Evolutionary conservation across 2,329 filamentous ascomycete genomes (phyloP).

Genomic region (Stagonosporopsis tanaceti): DNA sequence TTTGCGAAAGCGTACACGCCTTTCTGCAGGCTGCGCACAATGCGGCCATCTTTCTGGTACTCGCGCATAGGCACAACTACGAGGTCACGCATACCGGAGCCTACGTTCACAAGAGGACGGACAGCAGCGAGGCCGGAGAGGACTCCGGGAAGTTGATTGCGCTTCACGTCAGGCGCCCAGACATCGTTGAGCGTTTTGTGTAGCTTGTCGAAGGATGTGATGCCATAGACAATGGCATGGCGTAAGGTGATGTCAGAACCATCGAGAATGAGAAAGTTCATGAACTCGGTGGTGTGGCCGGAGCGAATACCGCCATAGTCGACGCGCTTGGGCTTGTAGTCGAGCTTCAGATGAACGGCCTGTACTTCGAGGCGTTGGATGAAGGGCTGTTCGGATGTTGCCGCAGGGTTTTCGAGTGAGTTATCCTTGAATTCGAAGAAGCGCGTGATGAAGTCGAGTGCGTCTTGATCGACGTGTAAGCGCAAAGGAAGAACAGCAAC

Average conservation of each 20-base stretch:
- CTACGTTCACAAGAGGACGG: conserved; percentile 89
- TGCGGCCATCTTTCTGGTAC: conserved; percentile 91
- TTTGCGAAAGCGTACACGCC: conserved; percentile 89
- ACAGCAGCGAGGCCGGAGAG: conserved; percentile 89
- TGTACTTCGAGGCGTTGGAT: conserved; percentile 89
- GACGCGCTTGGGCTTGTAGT: conserved; percentile 98
- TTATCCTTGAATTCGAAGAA: conserved; percentile 99
- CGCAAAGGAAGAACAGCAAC: conserved; percentile 81
- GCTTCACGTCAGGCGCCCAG: conserved; percentile 93
- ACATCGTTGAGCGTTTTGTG: conserved; percentile 92
- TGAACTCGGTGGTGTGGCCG: conserved; percentile 94
- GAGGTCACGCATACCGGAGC: conserved; percentile 83
- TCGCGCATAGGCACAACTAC: conserved; percentile 90
- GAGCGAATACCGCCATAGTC: conserved; percentile 93
- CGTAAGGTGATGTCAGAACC: conserved; percentile 84
- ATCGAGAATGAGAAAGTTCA: conserved; percentile 97
- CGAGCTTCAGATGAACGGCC: conserved; percentile 81
- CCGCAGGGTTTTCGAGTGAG: conserved; percentile 58
- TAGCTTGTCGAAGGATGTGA: conserved; percentile 87
- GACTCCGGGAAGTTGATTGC: conserved; percentile 87
- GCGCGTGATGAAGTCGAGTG: conserved; percentile 92
- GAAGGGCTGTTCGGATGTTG: conserved; percentile 77
- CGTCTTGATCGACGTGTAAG: conserved; percentile 96
- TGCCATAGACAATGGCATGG: conserved; percentile 91
- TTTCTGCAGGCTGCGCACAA: conserved; percentile 91